phyloP scores from a whole-genome alignment of 179 eudicot genomes.

The Beta macrorhiza region DNA sequence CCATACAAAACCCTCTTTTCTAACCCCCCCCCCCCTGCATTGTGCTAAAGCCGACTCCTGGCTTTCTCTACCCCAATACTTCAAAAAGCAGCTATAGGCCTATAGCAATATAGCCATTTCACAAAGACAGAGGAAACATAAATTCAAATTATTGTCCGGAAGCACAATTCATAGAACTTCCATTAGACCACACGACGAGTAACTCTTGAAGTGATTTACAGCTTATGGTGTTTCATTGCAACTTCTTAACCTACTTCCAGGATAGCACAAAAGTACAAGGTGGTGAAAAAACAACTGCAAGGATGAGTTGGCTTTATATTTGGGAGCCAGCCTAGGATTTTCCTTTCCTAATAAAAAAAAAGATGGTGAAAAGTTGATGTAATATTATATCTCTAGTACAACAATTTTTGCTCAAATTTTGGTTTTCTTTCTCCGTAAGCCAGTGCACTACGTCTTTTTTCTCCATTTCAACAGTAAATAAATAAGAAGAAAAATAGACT shows the following conservation, averaged over 20 bases:
- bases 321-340: too few relatives aligned
- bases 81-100: background rate
- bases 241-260: background rate
- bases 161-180: background rate
- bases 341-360: background rate
- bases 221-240: too few relatives aligned
- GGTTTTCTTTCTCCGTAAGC: background rate
- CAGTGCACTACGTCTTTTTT: background rate
- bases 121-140: background rate
- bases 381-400: background rate
- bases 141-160: background rate
- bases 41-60: too few relatives aligned
- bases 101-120: background rate
- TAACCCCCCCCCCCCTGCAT: too few relatives aligned
- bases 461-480: background rate
- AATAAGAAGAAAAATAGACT: conserved; percentile 31
- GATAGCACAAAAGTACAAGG: background rate
- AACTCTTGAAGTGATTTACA: background rate
- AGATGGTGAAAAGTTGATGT: background rate
- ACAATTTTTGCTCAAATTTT: background rate
- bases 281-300: too few relatives aligned
- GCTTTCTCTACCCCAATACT: too few relatives aligned
- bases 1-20: too few relatives aligned
- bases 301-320: too few relatives aligned
- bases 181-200: background rate